Base-by-base conservation (phyloP, 2,329 filamentous ascomycete genomes). In the Trichoderma hamatum region DNA sequence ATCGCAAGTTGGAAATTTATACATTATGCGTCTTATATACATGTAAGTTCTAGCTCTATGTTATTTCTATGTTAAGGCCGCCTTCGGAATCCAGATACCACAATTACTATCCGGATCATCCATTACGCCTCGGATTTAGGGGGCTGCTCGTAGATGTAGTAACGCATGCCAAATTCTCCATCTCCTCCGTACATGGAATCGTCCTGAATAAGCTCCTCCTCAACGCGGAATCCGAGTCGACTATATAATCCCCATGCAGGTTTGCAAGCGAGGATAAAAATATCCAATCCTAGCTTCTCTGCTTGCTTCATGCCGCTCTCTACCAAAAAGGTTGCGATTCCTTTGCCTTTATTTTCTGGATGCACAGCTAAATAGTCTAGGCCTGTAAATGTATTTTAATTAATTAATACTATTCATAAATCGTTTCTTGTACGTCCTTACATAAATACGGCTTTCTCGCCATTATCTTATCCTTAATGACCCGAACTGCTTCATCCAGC, bases 331-430 rank as follows among this genome's bases (percentile, higher is more conserved):
- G 72, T 74, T 1, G 68, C 75, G 36, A 78, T 70, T 9, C 76
- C 76, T 39, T 76, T 72, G 10, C 75, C 71, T 65, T 74, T 71
- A 19, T 73, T 72, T 4, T 77, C 74, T 1, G 75, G 75, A 60
- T 76, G 74, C 6, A 77, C 75, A 19, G 75, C 76, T 26, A 77
- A 55, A 60, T 74, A 77, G 11, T 76, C 75, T 6, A 77, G 73
- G 7, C 59, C 74, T 75, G 26, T 49, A 1, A 19, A 36, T 26
- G 3, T 43, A 24, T 60, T 6, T n/a, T n/a, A n/a, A 14, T n/a
- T 7, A 14, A 13, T 54, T 55, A 11, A 55, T 30, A 6, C 10
- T 55, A 10, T 28, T 3, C 11, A 30, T 9, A 7, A 19, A 28
- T 39, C 1, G 3, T 4, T 32, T 2, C 26, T 43, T 1, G n/a